phyloP scores from a whole-genome alignment of 2,329 filamentous ascomycete species.

The Aspergillus tanneri region DNA sequence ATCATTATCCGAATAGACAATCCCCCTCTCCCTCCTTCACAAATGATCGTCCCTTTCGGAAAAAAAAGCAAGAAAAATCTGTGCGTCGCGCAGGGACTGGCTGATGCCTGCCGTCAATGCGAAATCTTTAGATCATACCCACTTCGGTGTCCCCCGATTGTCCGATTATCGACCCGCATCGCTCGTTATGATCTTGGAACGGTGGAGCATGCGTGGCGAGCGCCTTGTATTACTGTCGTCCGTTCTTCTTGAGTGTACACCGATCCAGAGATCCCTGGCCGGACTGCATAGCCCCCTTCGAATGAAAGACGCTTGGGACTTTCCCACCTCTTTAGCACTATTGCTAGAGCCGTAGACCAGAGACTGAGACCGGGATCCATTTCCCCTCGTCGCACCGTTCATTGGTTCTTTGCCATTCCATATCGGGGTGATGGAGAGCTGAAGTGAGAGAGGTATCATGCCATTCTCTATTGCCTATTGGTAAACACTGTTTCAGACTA shows the following conservation, averaged over 20 bases:
- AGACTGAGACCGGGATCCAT: conserved; percentile 12
- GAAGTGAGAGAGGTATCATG: conserved; percentile 14
- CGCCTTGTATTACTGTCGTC: conserved; percentile 14
- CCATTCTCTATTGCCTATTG: conserved; percentile 18
- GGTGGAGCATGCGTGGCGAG: conserved; percentile 21
- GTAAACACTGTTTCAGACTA: conserved; percentile 14
- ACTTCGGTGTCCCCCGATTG: conserved; percentile 10
- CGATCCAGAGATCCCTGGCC: conserved; percentile 15
- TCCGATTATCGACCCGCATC: conserved; percentile 11
- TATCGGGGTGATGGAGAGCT: conserved; percentile 17
- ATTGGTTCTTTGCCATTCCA: conserved; percentile 19
- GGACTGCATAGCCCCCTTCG: conserved; percentile 14
- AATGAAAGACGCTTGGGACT: conserved; percentile 1
- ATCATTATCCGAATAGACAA: conserved; percentile 11
- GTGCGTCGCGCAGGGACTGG: conserved; percentile 14
- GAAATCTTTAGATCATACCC: conserved; percentile 8
- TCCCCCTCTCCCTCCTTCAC: conserved; percentile 1
- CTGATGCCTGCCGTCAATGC: conserved; percentile 15
- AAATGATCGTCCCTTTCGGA: conserved; percentile 3
- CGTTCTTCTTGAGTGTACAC: conserved; percentile 12
- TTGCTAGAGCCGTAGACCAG: conserved; percentile 10
- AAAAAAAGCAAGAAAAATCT: conserved; percentile 12
- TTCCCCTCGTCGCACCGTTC: conserved; percentile 6
- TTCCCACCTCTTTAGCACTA: conserved; percentile 11
- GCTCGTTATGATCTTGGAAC: conserved; percentile 7